Evolutionary conservation across 2,329 filamentous ascomycete genomes (phyloP).

Genomic region (Exophiala alcalophila): DNA sequence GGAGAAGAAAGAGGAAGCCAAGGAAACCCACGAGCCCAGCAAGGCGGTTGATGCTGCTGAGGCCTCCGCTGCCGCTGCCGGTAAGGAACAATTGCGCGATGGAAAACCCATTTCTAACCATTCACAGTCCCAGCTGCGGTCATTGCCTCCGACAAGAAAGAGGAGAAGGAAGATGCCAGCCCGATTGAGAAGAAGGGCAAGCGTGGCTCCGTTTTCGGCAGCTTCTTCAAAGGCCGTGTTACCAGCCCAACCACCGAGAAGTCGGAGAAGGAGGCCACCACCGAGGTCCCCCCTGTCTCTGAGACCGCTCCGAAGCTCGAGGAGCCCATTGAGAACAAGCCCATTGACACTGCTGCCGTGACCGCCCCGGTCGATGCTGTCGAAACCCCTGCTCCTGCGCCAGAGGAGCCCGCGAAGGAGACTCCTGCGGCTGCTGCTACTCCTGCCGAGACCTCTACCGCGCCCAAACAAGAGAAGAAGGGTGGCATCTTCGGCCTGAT

Average conservation of each 20-base stretch:
- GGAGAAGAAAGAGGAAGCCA: constrained; percentile 44
- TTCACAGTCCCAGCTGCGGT: constrained; percentile 40
- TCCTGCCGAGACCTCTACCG: constrained; percentile 32
- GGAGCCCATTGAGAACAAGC: constrained; percentile 43
- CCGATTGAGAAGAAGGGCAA: constrained; percentile 68
- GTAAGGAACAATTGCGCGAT: constrained; percentile 26
- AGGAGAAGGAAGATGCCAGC: constrained; percentile 45
- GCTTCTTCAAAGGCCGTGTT: constrained; percentile 71
- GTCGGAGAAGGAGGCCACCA: constrained; percentile 48
- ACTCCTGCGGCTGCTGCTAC: constrained; percentile 33
- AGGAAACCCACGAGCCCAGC: constrained; percentile 34
- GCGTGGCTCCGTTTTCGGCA: constrained; percentile 80
- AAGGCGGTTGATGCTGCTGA: constrained; percentile 42
- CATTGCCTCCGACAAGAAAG: constrained; percentile 51
- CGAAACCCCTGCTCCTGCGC: constrained; percentile 32
- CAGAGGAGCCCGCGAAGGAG: constrained; percentile 39
- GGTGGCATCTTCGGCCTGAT: constrained; percentile 34
- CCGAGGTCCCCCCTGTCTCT: constrained; percentile 47
- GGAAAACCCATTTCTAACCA: constrained; percentile 9
- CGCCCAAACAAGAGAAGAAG: constrained; percentile 37
- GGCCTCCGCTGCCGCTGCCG: constrained; percentile 35
- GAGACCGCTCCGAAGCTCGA: constrained; percentile 50
- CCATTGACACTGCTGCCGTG: constrained; percentile 41
- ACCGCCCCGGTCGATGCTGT: constrained; percentile 43
- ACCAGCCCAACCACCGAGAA: constrained; percentile 46